These are phyloP conservation scores for Globisporangium uncinulatum DNA, from an alignment of 352 stramenopile genomes.

Conservation along the genomic window DNA sequence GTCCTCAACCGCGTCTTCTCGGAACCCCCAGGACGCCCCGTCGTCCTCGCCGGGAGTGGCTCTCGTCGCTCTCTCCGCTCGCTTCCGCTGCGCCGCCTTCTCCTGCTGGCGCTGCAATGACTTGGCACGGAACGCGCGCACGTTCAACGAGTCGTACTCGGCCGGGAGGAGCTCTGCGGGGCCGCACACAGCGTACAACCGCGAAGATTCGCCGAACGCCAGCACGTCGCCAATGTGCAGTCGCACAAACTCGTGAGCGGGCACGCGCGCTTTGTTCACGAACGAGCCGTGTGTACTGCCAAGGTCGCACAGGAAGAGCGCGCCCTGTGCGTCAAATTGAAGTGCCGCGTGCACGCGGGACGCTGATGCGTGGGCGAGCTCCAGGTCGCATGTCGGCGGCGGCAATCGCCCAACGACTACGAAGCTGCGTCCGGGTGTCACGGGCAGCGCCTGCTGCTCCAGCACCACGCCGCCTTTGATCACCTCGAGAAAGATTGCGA, in stretches of 20 bases:
- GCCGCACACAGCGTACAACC: slow-evolving; percentile 73
- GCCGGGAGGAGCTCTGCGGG: slow-evolving; percentile 56
- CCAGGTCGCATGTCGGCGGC: slow-evolving; percentile 50
- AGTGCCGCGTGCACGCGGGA: slow-evolving; percentile 69
- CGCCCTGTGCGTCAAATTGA: slow-evolving; percentile 59
- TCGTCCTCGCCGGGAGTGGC: slow-evolving; percentile 13
- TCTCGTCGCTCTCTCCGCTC: slow-evolving; percentile 4
- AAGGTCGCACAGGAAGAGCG: slow-evolving; percentile 70
- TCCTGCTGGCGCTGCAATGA: slow-evolving; percentile 14
- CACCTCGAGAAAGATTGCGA: slow-evolving; percentile 58
- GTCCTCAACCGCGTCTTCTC: slow-evolving; percentile 70
- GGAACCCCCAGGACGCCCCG: slow-evolving; percentile 75
- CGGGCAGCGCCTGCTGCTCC: slow-evolving; percentile 34
- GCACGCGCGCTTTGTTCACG: slow-evolving; percentile 74
- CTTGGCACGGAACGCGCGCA: slow-evolving; percentile 30
- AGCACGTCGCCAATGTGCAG: slow-evolving; percentile 82
- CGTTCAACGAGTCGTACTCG: slow-evolving; percentile 69
- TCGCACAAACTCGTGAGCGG: slow-evolving; percentile 38
- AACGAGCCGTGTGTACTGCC: slow-evolving; percentile 80
- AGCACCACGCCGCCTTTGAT: slow-evolving; percentile 59
- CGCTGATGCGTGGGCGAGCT: slow-evolving; percentile 70
- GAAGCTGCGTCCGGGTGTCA: slow-evolving; percentile 27
- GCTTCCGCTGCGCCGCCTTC: slow-evolving; percentile 9
- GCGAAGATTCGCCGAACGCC: slow-evolving; percentile 83
- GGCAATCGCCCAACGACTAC: slow-evolving; percentile 23